Percentiles rank a stretch among this genome's conserved stretches.
Evolutionary conservation across 2,329 filamentous ascomycete species (phyloP).

Genomic region (Claviceps digitariae): DNA sequence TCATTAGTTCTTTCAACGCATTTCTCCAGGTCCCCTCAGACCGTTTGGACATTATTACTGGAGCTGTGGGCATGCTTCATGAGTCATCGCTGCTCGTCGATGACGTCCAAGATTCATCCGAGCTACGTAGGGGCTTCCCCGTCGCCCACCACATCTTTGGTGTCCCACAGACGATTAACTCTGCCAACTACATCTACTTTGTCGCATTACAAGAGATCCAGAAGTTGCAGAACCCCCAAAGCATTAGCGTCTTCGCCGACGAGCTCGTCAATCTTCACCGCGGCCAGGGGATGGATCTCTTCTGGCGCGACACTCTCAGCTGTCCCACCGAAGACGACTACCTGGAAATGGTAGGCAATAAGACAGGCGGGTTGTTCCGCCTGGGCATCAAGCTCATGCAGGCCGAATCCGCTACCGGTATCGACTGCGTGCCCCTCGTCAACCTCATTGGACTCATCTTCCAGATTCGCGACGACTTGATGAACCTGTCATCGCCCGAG

Average conservation of each 20-base stretch:
- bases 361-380: constrained; percentile 77
- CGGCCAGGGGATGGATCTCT: constrained; percentile 83
- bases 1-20: constrained; percentile 69
- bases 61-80: constrained; percentile 73
- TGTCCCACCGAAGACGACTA: constrained; percentile 82
- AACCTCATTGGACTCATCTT: constrained; percentile 77
- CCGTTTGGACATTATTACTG: constrained; percentile 60
- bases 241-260: constrained; percentile 62
- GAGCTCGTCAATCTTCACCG: constrained; percentile 75
- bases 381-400: constrained; percentile 82
- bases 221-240: constrained; percentile 52
- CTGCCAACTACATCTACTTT: constrained; percentile 83
- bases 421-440: constrained; percentile 70
- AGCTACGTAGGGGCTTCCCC: constrained; percentile 63
- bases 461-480: constrained; percentile 88
- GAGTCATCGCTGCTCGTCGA: constrained; percentile 74
- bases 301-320: constrained; percentile 74
- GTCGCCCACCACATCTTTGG: constrained; percentile 79
- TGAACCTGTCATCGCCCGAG: constrained; percentile 62
- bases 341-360: constrained; percentile 87
- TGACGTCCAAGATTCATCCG: constrained; percentile 73
- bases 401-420: constrained; percentile 43
- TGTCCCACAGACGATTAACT: constrained; percentile 78
- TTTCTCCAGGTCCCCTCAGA: constrained; percentile 63
- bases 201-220: constrained; percentile 61